Evolutionary conservation across 208 protist species (phyloP), one percentile per base, ranked within the genome.

Genomic region (Borovskyia barvae): DNA sequence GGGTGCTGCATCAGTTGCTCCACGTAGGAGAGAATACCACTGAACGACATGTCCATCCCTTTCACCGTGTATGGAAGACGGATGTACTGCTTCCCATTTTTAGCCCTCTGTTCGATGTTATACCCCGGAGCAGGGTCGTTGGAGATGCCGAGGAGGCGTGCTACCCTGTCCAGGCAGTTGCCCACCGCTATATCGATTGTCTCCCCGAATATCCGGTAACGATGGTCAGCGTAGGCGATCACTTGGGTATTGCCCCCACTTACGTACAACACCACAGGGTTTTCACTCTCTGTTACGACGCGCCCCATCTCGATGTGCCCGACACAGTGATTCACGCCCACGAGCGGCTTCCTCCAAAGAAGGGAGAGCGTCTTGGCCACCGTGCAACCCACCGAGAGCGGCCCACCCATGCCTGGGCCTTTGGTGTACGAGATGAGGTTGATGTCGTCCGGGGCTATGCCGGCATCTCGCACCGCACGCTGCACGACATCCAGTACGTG

Each of bases 251-350:
- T 99, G 29, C 98, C 98, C 22, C 99, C 99, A 62, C 88, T 98
- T 7, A 99, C 99, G 80, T 99, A 99, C 3, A 99, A 81, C 32
- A 99, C 96, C 1, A 99, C 87, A 8, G 98, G 98, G 68, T 99
- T 94, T 17, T 80, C 60, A 4, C 97, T 84, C n/a, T 79, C 63
- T 5, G 97, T 99, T 9, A 98, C 94, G 5, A 98, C 67, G 32
- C 98, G 77, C 12, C 99, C 99, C 98, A 99, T 99, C 77, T 99
- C 99, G 65, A 99, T 99, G 79, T 99, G 99, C 0, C 94, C 98
- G 14, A 99, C 86, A 69, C 99, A 99, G 74, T 99, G 99, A 72
- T 99, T 99, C 5, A 99, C 99, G 2, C 93, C 94, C 14, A 99
- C 81, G 9, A 99, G 66, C 19, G 97, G 97, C 41, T 88, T 82